Evolutionary conservation across 306 rosid genomes (phyloP), one percentile per base, ranked within the genome.

Genomic region (Echinosophora koreensis): DNA sequence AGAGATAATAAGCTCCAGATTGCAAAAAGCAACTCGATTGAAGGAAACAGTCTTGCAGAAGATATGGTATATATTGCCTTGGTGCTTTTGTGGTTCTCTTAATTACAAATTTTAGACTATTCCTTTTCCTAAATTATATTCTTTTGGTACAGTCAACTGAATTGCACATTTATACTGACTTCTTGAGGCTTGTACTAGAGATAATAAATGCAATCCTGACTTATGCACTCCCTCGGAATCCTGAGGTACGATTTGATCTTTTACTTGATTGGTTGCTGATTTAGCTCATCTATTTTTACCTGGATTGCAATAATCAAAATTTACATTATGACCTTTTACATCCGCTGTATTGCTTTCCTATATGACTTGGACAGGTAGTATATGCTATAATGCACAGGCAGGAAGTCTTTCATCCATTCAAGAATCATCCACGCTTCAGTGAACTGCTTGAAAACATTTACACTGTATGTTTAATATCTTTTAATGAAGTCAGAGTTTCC

Each of bases 371-470:
- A 78, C 91, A 96, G 99, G 96, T 96, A 73, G 81, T 96, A 56
- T 96, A 96, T 86, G 98, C 99, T 56, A 79, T 92, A 77, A 91
- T 96, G 96, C 98, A 96, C 90, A 82, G 99, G 83, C 98, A 96
- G 87, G 99, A 96, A 82, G 93, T 96, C 76, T 96, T 96, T 90
- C 94, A 86, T 85, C 97, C 99, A 77, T 96, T 92, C 88, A 96
- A 87, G 92, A 87, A 62, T 86, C 99, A 96, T 76, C 98, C 97
- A 49, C 93, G 99, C 62, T 96, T 96, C 88, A 89, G 84, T 16
- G 99, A 96, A 84, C 90, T 96, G 76, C 85, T 96, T 68, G 99
- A 96, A 80, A 96, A 96, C 87, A 88, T 96, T 37, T 96, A 91
- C 77, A 91, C 88, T 42, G 99, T 96, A 91, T 63, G 92, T 76